phyloP scores from a whole-genome alignment of 2,329 filamentous ascomycete species.

The Basipetospora chlamydospora region DNA sequence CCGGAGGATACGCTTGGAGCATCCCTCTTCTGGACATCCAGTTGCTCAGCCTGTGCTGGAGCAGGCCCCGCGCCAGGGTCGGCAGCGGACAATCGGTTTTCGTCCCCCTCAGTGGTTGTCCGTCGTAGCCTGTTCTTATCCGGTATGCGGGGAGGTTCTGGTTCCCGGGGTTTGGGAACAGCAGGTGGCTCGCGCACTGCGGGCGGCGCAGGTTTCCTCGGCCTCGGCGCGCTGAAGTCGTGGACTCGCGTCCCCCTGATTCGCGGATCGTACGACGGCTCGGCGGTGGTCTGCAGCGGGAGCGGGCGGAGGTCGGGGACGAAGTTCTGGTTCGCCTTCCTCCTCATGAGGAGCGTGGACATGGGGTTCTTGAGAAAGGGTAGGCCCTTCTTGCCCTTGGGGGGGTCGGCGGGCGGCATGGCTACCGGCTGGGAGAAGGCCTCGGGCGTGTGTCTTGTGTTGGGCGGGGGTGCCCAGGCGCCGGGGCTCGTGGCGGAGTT shows the following conservation, averaged over 20 bases:
- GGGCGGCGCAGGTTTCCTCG: constrained; percentile 12
- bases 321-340: constrained; percentile 38
- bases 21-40: no score
- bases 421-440: constrained; percentile 17
- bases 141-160: constrained; percentile 2
- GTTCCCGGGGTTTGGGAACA: background rate
- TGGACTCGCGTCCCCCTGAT: constrained; percentile 51
- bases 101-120: no score
- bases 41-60: no score
- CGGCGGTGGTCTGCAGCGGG: constrained; percentile 24
- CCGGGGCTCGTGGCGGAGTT: constrained; percentile 13
- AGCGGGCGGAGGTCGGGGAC: constrained; percentile 26
- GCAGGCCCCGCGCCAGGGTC: no score
- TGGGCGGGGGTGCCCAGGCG: constrained; percentile 14
- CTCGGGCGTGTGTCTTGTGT: constrained; percentile 25
- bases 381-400: constrained; percentile 37
- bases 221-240: constrained; percentile 49
- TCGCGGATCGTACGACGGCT: constrained; percentile 43
- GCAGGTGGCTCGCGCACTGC: background rate
- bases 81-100: no score
- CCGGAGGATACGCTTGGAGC: constrained; percentile 19
- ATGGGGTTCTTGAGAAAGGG: constrained; percentile 46
- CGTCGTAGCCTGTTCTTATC: constrained; percentile 2
- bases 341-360: constrained; percentile 41
- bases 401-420: constrained; percentile 19